A percentile compares a stretch with the other conserved stretches of the same genome.
Conservation (phyloP, 371 early-diverging fungal species). For the Coemansia linderi region DNA sequence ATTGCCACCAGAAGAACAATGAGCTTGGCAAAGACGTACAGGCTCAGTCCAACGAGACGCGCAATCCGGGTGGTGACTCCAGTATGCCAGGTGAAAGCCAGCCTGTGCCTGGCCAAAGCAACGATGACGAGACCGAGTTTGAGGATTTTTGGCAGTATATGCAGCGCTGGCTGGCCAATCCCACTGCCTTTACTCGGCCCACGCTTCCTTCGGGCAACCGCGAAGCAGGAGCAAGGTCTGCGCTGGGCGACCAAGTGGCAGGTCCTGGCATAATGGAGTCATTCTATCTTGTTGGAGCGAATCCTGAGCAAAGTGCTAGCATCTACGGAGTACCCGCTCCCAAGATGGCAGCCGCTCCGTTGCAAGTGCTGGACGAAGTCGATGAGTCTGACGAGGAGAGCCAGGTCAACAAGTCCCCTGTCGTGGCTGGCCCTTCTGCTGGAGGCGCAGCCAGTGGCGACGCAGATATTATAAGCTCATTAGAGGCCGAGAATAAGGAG, state of each 20-base stretch:
- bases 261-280: conserved; percentile 47
- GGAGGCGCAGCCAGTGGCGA: neutral
- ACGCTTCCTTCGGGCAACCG: conserved; percentile 11
- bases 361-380: conserved; percentile 21
- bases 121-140: conserved; percentile 43
- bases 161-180: conserved; percentile 54
- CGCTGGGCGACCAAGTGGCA: neutral
- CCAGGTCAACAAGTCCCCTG: neutral
- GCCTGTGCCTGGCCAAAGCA: neutral
- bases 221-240: neutral
- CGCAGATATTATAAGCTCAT: neutral
- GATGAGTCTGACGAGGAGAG: conserved; percentile 24
- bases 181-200: conserved; percentile 50
- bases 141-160: conserved; percentile 56
- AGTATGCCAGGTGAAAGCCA: neutral
- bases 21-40: neutral
- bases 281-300: conserved; percentile 49
- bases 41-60: neutral
- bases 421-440: neutral
- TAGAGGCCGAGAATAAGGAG: conserved; percentile 65
- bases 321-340: conserved; percentile 12
- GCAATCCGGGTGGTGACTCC: neutral
- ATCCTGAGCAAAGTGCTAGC: conserved; percentile 47
- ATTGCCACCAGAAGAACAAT: conserved; percentile 33
- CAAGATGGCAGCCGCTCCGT: conserved; percentile 9